A percentile compares a stretch with the other conserved stretches of the same genome.
Conservation (phyloP, 108 stramenopile species). For the Skeletonema potamos region DNA sequence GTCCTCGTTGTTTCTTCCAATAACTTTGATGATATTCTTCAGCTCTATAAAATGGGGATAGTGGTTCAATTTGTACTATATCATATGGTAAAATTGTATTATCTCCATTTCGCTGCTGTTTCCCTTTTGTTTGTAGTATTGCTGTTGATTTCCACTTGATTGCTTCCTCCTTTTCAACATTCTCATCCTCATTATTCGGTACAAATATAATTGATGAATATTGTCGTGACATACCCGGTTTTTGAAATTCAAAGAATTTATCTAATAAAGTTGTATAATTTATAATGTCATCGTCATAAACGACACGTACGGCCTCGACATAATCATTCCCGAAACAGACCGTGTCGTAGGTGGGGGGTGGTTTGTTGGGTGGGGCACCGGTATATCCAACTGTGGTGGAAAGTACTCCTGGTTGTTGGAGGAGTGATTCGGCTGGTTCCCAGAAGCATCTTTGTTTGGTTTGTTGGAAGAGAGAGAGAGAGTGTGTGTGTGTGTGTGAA, state of each 20-base stretch:
- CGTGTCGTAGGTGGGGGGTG: slow-evolving; percentile 58
- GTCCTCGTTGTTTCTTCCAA: slow-evolving; percentile 74
- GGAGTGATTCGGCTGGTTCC: slow-evolving; percentile 70
- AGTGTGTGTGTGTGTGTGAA: background rate
- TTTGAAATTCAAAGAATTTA: slow-evolving; percentile 64
- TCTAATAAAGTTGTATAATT: slow-evolving; percentile 60
- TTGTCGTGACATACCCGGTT: slow-evolving; percentile 66
- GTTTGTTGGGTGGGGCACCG: slow-evolving; percentile 45
- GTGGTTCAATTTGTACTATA: slow-evolving; percentile 57
- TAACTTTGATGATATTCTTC: slow-evolving; percentile 84
- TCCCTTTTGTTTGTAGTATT: slow-evolving; percentile 7
- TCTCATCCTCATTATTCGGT: slow-evolving; percentile 35
- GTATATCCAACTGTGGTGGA: slow-evolving; percentile 74
- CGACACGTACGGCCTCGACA: slow-evolving; percentile 45
- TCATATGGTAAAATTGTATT: slow-evolving; percentile 40
- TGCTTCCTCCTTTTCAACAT: slow-evolving; percentile 6
- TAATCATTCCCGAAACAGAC: slow-evolving; percentile 56
- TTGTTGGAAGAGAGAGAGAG: too few species aligned
- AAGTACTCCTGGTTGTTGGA: slow-evolving; percentile 61
- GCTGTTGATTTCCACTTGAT: slow-evolving; percentile 21
- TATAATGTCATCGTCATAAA: slow-evolving; percentile 61
- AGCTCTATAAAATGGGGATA: slow-evolving; percentile 62
- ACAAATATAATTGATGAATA: slow-evolving; percentile 78
- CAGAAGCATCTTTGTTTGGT: slow-evolving; percentile 61
- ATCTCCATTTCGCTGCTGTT: slow-evolving; percentile 19